These are phyloP conservation scores for Tetratostichococcus sp. DNA, from an alignment of 139 green algal species.

Conservation along the genomic window DNA sequence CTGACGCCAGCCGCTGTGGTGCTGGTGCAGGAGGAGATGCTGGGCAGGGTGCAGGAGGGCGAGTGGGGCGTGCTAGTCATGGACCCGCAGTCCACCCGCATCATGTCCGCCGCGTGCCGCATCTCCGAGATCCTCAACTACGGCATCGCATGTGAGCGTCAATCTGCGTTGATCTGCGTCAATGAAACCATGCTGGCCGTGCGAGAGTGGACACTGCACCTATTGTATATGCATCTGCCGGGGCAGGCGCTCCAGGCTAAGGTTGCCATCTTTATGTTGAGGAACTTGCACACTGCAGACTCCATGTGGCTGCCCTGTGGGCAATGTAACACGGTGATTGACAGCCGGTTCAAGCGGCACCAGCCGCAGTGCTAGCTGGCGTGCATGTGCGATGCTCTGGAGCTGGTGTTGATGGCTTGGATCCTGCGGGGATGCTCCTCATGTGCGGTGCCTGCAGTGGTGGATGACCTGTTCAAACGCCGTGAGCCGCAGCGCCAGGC, in stretches of 20 bases:
- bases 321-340: no score
- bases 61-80: constrained; percentile 82
- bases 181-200: neutral
- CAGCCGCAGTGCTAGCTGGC: no score
- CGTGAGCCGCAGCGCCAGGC: constrained; percentile 65
- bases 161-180: constrained; percentile 4
- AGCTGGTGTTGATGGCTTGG: no score
- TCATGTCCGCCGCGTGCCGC: constrained; percentile 50
- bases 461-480: constrained; percentile 70
- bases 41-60: constrained; percentile 51
- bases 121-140: constrained; percentile 68
- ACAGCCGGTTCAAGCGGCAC: no score
- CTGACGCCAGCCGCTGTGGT: no score
- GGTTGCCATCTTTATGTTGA: no score
- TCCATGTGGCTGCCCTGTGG: no score
- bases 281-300: constrained; percentile 11
- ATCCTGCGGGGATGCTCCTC: no score
- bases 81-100: constrained; percentile 66
- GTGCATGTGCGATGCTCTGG: no score
- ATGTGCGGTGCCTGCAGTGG: constrained; percentile 35
- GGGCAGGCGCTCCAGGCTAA: neutral
- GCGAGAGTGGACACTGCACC: neutral
- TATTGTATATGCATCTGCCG: neutral
- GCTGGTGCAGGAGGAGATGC: constrained; percentile 62
- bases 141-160: constrained; percentile 38